Base-by-base conservation (phyloP, 2,329 filamentous ascomycete species). In the Colletotrichum sp. region DNA sequence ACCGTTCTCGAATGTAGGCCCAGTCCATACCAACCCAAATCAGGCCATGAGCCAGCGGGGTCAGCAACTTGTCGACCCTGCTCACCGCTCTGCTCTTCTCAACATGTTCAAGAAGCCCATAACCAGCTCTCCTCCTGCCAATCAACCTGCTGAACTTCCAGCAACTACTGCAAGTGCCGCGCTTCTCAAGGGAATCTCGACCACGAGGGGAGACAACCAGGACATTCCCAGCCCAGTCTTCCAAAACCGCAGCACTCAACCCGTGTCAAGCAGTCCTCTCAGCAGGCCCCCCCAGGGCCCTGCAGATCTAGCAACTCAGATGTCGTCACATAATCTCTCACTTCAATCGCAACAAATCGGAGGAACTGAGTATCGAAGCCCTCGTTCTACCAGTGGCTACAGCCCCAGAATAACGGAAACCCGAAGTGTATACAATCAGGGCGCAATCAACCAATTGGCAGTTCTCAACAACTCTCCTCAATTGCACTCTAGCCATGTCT, bases 91-190 rank as follows among this genome's bases (percentile, higher is more conserved):
- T 22, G 84, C 87, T 9, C 82, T 91, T 25, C 83, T 91, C 16
- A 87, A 85, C 27, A 90, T 91, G 84, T 91, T 92, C 82, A 91
- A 89, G 76, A 87, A 87, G 77, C 77, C 81, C 13, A 81, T 81
- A 32, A 74, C 82, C 5, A 34, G 75, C 66, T 70, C 28, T 28
- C 48, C 72, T 30, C 60, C 30, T 28, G 61, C 25, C 5, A 69
- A 65, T 18, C 67, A 75, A 25, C 70, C 64, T 15, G 74, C 65
- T 18, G 74, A 76, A 52, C 64, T 76, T 27, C 74, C 74, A n/a
- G 74, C 70, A 52, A 74, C 65, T n/a, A 74, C 74, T 8, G 64
- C 74, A 3, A 74, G 64, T 25, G 70, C 70, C 27, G 70, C 64
- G 30, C 70, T 76, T 13, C 27, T 73, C 15, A 74, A 76, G 43